phyloP scores from a whole-genome alignment of 345 rosid species.

The Mercurialis annua region DNA sequence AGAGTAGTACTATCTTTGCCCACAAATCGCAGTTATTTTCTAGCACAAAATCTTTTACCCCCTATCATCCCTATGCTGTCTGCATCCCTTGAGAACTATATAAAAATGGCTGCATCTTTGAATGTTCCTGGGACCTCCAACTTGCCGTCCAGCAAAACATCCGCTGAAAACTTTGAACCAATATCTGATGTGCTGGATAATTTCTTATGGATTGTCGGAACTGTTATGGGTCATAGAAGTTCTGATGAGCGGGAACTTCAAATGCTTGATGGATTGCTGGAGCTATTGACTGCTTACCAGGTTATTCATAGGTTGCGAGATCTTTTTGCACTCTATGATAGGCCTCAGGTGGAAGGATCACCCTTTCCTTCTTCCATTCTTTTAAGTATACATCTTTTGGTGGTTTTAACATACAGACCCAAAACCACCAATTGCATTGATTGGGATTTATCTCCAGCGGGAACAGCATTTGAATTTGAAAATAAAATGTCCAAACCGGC shows the following conservation, averaged over 20 bases:
- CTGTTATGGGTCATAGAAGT: constrained; percentile 52
- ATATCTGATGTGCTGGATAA: constrained; percentile 63
- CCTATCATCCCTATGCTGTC: constrained; percentile 73
- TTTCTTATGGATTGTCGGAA: constrained; percentile 52
- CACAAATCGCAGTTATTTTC: constrained; percentile 62
- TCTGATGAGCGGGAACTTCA: constrained; percentile 57
- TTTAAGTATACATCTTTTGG: constrained; percentile 58
- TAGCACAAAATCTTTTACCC: constrained; percentile 71
- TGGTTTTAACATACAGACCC: constrained; percentile 52
- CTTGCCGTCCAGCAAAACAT: constrained; percentile 44
- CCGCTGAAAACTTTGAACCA: constrained; percentile 58
- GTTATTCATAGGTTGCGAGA: constrained; percentile 65
- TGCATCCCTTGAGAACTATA: constrained; percentile 70
- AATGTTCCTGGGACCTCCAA: constrained; percentile 38
- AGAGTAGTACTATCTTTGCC: constrained; percentile 55
- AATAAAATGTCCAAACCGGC: constrained; percentile 30
- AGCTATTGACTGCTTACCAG: constrained; percentile 65
- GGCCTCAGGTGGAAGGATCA: constrained; percentile 80
- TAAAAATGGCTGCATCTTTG: constrained; percentile 68
- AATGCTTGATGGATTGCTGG: constrained; percentile 70
- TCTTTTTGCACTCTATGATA: constrained; percentile 74
- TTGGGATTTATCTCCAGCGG: constrained; percentile 44
- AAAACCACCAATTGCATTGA: constrained; percentile 36
- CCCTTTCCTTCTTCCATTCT: constrained; percentile 74
- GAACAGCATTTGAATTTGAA: constrained; percentile 24